Evolutionary conservation across 2,329 filamentous ascomycete genomes (phyloP).

Genomic region (Leptographium lundbergii): DNA sequence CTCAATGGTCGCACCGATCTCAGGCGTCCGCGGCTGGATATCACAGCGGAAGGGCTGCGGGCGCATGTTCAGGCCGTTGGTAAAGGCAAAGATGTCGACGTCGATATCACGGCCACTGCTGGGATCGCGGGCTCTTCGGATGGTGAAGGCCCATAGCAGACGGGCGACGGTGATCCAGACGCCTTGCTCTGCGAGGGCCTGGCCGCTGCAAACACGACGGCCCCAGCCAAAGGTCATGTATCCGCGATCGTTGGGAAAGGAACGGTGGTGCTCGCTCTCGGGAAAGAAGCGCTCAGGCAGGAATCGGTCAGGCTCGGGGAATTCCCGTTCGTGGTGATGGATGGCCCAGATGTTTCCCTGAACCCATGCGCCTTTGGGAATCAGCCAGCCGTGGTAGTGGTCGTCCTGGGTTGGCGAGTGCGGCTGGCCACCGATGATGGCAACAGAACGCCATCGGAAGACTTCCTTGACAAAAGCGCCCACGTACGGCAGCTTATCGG

Average conservation of each 20-base stretch:
- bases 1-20: constrained; percentile 35
- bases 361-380: constrained; percentile 36
- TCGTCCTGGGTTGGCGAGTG: constrained; percentile 35
- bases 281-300: constrained; percentile 28
- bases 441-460: constrained; percentile 41
- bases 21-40: constrained; percentile 35
- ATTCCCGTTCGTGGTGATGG: constrained; percentile 32
- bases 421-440: constrained; percentile 36
- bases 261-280: constrained; percentile 24
- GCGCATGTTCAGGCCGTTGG: constrained; percentile 45
- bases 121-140: constrained; percentile 25
- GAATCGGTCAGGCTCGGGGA: constrained; percentile 32
- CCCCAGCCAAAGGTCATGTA: constrained; percentile 48
- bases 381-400: constrained; percentile 32
- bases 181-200: constrained; percentile 45
- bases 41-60: constrained; percentile 41
- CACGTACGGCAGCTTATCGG: constrained; percentile 36
- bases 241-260: constrained; percentile 34
- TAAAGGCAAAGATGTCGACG: constrained; percentile 42
- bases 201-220: constrained; percentile 38
- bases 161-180: constrained; percentile 45
- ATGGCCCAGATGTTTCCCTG: constrained; percentile 39
- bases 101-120: constrained; percentile 26
- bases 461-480: constrained; percentile 42
- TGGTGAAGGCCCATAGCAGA: constrained; percentile 44